phyloP scores from a whole-genome alignment of 208 protist species.

The Porcisia hertigi region DNA sequence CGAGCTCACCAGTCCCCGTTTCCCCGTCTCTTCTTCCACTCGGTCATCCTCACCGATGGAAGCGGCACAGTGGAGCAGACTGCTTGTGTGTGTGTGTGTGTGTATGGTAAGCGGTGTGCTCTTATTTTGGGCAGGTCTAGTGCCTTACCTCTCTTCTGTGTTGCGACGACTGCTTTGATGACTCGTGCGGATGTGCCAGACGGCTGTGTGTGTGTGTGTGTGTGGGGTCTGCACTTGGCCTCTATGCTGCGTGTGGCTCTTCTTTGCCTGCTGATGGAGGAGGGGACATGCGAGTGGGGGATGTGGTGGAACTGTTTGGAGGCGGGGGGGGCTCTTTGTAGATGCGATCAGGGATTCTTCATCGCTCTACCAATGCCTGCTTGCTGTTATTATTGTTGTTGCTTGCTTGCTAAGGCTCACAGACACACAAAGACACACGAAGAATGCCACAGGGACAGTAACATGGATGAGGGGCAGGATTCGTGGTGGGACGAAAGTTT shows the following conservation, averaged over 20 bases:
- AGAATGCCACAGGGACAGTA: neutral
- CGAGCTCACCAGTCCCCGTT: neutral
- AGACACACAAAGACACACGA: slow-evolving; percentile 1
- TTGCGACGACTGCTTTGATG: too few relatives aligned
- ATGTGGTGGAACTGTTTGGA: neutral
- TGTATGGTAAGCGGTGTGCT: too few relatives aligned
- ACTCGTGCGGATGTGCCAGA: neutral
- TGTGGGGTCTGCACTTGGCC: neutral
- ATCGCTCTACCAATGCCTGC: neutral
- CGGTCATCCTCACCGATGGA: too few relatives aligned
- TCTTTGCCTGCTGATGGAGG: neutral
- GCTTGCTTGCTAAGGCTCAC: neutral
- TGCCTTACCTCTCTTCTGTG: too few relatives aligned
- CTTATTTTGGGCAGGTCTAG: too few relatives aligned
- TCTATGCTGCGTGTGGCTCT: neutral
- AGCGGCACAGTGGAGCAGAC: too few relatives aligned
- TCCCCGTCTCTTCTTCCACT: neutral
- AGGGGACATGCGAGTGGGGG: neutral
- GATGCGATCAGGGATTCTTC: neutral
- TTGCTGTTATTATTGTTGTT: neutral
- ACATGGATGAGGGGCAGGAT: neutral
- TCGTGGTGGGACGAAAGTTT: neutral
- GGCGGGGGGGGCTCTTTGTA: neutral
- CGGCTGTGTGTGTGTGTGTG: neutral
- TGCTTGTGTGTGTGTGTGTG: too few relatives aligned